Conservation (phyloP, 495 filamentous ascomycete species). For the Talaromyces nanjingensis region DNA sequence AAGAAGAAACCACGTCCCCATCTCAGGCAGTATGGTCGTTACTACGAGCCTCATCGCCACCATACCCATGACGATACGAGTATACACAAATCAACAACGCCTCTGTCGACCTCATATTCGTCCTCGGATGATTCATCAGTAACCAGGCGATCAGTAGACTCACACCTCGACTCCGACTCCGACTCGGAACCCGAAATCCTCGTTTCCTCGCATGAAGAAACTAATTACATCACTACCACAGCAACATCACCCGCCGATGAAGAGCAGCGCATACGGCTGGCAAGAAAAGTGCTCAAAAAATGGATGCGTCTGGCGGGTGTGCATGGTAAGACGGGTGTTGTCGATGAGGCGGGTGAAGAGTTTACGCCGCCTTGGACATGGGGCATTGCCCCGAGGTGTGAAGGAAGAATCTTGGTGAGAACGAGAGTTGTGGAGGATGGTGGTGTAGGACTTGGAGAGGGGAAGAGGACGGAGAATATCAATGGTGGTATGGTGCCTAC, state of each 20-base stretch:
- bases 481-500: conserved; percentile 10
- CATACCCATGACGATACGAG: not conserved
- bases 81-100: not conserved
- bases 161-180: conserved; percentile 36
- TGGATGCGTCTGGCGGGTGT: conserved; percentile 70
- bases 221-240: conserved; percentile 35
- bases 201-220: conserved; percentile 25
- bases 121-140: conserved; percentile 1
- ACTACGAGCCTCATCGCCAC: conserved; percentile 4
- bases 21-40: conserved; percentile 7
- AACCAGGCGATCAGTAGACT: not conserved
- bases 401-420: conserved; percentile 60
- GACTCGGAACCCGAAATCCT: conserved; percentile 38
- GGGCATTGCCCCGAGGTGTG: conserved; percentile 66
- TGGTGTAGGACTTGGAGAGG: not conserved
- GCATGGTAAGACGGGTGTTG: conserved; percentile 28
- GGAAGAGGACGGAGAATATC: conserved; percentile 38
- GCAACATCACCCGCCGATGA: conserved; percentile 33
- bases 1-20: not conserved
- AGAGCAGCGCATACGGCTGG: conserved; percentile 37
- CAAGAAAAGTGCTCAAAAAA: conserved; percentile 56
- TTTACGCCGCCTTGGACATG: conserved; percentile 69
- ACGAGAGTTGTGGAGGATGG: conserved; percentile 1
- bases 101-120: not conserved
- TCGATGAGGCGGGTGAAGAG: conserved; percentile 45